Base-by-base conservation (phyloP, 345 rosid genomes). In the Lenwebbia sp. region DNA sequence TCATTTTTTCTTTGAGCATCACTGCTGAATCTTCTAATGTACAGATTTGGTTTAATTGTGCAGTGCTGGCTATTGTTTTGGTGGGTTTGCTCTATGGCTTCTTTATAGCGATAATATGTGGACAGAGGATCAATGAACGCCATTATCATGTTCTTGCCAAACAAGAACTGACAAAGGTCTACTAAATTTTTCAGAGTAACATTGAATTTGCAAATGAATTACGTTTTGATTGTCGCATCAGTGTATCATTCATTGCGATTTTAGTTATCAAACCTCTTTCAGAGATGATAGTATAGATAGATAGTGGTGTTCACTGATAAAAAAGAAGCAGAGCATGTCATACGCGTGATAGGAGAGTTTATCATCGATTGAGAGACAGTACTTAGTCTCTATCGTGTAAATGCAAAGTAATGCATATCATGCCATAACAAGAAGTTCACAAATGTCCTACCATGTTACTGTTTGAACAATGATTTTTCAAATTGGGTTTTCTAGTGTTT, bases 71-170 rank as follows among this genome's bases (percentile, higher is more conserved):
- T 83, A 96, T 98, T 89, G 89, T 98, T 83, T 90, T 98, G 94
- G 99, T 98, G 92, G 99, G 99, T 88, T 88, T 98, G 89, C 97
- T 98, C 84, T 98, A 98, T 62, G 99, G 98, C 76, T 96, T 96
- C 91, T 96, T 98, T 92, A 98, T 98, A 50, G 99, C 99, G 84
- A 98, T 98, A 86, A 98, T 98, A 90, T 98, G 99, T 88, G 99
- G 99, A 83, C 99, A 98, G 90, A 93, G 93, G 95, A 98, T 98
- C 85, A 96, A 90, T 86, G 99, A 98, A 89, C 95, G 99, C 41
- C 99, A 98, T 85, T 96, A 98, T 88, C 99, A 98, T 70, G 93
- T 98, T 88, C 99, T 98, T 62, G 99, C 98, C 86, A 98, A 96
- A 88, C 99, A 98, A 93, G 99, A 96, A 92, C 93, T 98, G 84